phyloP scores from a whole-genome alignment of 495 filamentous ascomycete species.

The Podospora conica region DNA sequence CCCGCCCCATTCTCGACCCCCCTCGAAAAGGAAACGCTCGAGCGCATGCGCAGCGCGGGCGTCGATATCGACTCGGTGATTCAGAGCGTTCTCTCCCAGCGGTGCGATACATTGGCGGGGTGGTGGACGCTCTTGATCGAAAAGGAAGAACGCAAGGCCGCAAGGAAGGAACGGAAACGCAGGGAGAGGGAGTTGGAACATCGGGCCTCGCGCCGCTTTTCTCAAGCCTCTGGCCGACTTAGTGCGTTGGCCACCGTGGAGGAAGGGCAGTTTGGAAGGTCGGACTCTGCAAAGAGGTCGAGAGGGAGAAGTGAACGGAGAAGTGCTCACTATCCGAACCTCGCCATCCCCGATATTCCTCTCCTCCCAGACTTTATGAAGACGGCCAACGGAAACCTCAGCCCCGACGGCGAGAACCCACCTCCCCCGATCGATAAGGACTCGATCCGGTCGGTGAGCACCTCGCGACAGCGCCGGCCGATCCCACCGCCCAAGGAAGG shows the following conservation, averaged over 20 bases:
- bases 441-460: slow-evolving; percentile 62
- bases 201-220: slow-evolving; percentile 72
- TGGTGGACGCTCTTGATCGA: slow-evolving; percentile 97
- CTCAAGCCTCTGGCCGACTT: slow-evolving; percentile 76
- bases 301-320: slow-evolving; percentile 48
- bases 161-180: slow-evolving; percentile 74
- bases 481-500: slow-evolving; percentile 80
- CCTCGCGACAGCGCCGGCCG: slow-evolving; percentile 62
- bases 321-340: slow-evolving; percentile 45
- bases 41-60: slow-evolving; percentile 91
- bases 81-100: slow-evolving; percentile 83
- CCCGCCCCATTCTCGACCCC: slow-evolving; percentile 81
- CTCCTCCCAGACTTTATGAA: slow-evolving; percentile 58
- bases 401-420: slow-evolving; percentile 42
- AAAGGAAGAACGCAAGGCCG: slow-evolving; percentile 89
- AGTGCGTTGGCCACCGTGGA: slow-evolving; percentile 73
- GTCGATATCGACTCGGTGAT: slow-evolving; percentile 93
- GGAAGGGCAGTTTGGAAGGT: slow-evolving; percentile 46
- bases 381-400: slow-evolving; percentile 28
- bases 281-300: slow-evolving; percentile 51
- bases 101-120: slow-evolving; percentile 83
- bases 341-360: slow-evolving; percentile 58
- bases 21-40: slow-evolving; percentile 82
- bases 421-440: slow-evolving; percentile 74
- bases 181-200: slow-evolving; percentile 77